phyloP scores from a whole-genome alignment of 768 basidiomycete genomes.

The Mycena amicta region DNA sequence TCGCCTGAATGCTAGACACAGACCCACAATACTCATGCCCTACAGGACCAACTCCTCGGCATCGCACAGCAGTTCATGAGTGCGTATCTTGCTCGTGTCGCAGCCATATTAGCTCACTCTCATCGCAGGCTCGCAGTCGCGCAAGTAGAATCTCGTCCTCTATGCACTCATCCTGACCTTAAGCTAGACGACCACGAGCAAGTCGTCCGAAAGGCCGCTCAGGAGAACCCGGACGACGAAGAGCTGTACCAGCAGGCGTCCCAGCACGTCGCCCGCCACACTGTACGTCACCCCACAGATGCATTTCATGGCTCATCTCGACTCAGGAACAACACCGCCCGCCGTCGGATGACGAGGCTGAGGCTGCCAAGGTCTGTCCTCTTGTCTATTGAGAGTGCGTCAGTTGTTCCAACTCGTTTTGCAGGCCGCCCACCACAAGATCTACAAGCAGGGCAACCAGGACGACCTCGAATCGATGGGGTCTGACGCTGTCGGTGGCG shows the following conservation, averaged over 20 bases:
- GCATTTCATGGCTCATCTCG: background rate
- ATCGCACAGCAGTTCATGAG: constrained; percentile 15
- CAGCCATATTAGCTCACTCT: constrained; percentile 9
- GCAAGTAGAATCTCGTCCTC: background rate
- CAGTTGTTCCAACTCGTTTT: background rate
- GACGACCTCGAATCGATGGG: background rate
- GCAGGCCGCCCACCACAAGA: constrained; percentile 8
- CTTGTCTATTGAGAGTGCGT: too few species aligned
- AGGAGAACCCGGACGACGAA: constrained; percentile 13
- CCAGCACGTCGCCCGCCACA: constrained; percentile 2
- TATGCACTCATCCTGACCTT: too few species aligned
- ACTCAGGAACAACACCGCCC: constrained; percentile 3
- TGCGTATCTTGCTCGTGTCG: background rate
- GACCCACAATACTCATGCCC: too few species aligned
- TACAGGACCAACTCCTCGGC: constrained; percentile 4
- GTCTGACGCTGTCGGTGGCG: constrained; percentile 11
- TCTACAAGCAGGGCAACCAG: constrained; percentile 9
- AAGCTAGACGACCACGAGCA: constrained; percentile 6
- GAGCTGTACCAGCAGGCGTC: constrained; percentile 2
- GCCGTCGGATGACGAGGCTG: constrained; percentile 6
- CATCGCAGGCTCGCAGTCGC: constrained; percentile 3
- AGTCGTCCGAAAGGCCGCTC: constrained; percentile 1
- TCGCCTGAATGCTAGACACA: background rate
- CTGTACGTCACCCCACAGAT: background rate
- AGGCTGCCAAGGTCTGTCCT: constrained; percentile 3